Evolutionary conservation across 1,139 yeast species (phyloP).

Genomic region (Kodamaea plutei): DNA sequence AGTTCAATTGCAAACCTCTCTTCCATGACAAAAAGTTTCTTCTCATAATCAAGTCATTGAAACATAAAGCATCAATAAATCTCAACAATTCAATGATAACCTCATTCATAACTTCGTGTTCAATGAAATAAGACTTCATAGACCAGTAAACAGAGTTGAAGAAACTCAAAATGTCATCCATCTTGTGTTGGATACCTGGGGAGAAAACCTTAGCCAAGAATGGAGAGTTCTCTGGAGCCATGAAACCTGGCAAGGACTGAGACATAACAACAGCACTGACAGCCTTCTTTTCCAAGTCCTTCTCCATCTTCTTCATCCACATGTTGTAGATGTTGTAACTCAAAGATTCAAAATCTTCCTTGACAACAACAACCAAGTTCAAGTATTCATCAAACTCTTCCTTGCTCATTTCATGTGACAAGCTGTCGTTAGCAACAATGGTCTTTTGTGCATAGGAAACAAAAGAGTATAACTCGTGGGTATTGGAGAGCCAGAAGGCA

Average conservation of each 20-base stretch:
- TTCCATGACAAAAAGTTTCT: conserved; percentile 95
- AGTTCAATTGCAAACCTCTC: conserved; percentile 93
- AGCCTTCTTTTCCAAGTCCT: conserved; percentile 85
- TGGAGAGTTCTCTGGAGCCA: conserved; percentile 84
- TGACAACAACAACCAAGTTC: conserved; percentile 84
- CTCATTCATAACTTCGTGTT: conserved; percentile 77
- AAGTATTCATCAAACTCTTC: conserved; percentile 88
- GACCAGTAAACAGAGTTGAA: conserved; percentile 92
- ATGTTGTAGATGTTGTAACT: conserved; percentile 93
- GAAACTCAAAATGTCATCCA: conserved; percentile 91
- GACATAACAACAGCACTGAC: conserved; percentile 91
- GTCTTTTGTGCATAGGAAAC: conserved; percentile 92
- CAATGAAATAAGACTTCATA: conserved; percentile 87
- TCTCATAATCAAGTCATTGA: conserved; percentile 94
- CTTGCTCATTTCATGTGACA: conserved; percentile 82
- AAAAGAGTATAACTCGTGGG: conserved; percentile 92
- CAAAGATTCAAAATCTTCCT: conserved; percentile 89
- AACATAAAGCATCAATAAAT: conserved; percentile 89
- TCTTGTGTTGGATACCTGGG: conserved; percentile 70
- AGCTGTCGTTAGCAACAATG: conserved; percentile 75
- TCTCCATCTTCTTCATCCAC: conserved; percentile 97
- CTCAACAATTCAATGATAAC: conserved; percentile 81
- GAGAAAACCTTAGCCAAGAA: conserved; percentile 81
- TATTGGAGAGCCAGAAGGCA: conserved; percentile 96
- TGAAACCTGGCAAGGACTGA: conserved; percentile 94